A percentile compares a stretch with the other conserved stretches of the same genome.
Evolutionary conservation across 768 basidiomycete species (phyloP).

Genomic region (Russula lepida): DNA sequence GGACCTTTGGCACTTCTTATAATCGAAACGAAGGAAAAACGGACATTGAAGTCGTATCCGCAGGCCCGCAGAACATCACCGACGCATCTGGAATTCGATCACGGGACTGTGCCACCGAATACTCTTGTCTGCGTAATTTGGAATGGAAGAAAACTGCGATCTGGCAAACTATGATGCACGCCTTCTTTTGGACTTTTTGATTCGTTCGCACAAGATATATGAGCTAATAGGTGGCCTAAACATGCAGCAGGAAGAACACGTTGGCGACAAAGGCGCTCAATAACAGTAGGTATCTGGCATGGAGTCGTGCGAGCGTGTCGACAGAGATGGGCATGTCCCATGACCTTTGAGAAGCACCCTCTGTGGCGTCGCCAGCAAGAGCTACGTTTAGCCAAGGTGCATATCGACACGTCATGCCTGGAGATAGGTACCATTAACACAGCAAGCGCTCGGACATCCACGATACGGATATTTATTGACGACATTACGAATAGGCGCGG

Average conservation of each 20-base stretch:
- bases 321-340: background rate
- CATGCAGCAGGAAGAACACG: background rate
- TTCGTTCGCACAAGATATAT: background rate
- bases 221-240: background rate
- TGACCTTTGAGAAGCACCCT: background rate
- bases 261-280: background rate
- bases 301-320: background rate
- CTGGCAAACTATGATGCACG: background rate
- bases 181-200: background rate
- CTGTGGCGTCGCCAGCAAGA: background rate
- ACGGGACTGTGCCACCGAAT: conserved; percentile 6
- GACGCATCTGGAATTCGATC: background rate
- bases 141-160: background rate
- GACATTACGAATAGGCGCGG: conserved; percentile 35
- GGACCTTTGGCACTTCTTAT: background rate
- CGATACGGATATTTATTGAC: conserved; percentile 35
- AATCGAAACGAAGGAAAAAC: background rate
- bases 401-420: conserved; percentile 3
- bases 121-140: background rate
- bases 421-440: conserved; percentile 41
- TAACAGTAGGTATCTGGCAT: background rate
- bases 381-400: conserved; percentile 15
- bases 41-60: background rate
- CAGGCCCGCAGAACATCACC: background rate
- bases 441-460: conserved; percentile 38